phyloP scores from a whole-genome alignment of 192 early-diverging fungal species.

The Thamnidium elegans region DNA sequence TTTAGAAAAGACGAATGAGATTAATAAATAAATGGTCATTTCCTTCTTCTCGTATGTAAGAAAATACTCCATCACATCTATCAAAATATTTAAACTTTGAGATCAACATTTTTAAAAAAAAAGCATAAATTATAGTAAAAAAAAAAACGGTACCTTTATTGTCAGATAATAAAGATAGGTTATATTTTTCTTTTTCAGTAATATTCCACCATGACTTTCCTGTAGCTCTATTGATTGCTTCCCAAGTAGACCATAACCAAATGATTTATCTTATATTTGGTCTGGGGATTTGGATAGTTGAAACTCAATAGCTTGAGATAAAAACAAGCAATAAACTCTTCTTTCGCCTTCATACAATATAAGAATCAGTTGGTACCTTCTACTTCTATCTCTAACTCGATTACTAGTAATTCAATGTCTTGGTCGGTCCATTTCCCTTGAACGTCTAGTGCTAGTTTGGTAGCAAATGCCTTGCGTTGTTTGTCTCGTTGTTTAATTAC shows the following conservation, averaged over 20 bases:
- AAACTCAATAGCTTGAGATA: neutral
- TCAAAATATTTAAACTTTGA: slow-evolving; percentile 16
- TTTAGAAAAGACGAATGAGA: too few species aligned
- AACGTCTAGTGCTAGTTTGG: neutral
- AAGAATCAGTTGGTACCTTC: slow-evolving; percentile 3
- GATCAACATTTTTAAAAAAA: neutral
- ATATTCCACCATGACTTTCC: slow-evolving; percentile 15
- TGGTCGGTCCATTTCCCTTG: neutral
- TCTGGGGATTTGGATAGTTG: neutral
- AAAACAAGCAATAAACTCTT: neutral
- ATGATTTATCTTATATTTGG: slow-evolving; percentile 2
- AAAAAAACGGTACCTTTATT: neutral
- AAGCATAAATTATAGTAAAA: neutral
- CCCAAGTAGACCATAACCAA: slow-evolving; percentile 14
- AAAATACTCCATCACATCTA: slow-evolving; percentile 4
- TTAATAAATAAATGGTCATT: too few species aligned
- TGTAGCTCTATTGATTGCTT: slow-evolving; percentile 1
- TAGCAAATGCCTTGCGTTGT: neutral
- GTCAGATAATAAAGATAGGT: slow-evolving; percentile 4
- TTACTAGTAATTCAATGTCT: neutral
- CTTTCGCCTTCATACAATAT: slow-evolving; percentile 8
- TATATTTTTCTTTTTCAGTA: slow-evolving; percentile 3
- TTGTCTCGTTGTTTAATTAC: neutral
- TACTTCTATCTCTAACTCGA: slow-evolving; percentile 3
- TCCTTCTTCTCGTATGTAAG: slow-evolving; percentile 6